phyloP scores from a whole-genome alignment of 2,329 filamentous ascomycete species.

The Aotearoamyces nothofagi region DNA sequence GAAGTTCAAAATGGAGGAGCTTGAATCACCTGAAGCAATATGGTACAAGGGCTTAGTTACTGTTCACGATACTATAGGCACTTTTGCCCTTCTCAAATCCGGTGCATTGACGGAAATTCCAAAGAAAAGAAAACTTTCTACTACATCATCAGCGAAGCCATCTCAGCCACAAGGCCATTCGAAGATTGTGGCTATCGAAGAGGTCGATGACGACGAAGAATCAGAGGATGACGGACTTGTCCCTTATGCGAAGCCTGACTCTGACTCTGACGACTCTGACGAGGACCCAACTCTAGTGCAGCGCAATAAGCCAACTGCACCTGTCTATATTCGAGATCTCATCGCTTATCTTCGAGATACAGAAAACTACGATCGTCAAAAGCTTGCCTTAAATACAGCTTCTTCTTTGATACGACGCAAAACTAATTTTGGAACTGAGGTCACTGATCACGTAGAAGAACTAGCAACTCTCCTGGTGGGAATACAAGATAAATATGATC shows the following conservation, averaged over 20 bases:
- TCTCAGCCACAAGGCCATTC: conserved; percentile 11
- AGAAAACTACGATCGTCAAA: conserved; percentile 74
- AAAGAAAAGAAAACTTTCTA: conserved; percentile 5
- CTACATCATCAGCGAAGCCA: conserved; percentile 17
- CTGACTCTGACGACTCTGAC: conserved; percentile 80
- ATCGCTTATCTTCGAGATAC: conserved; percentile 64
- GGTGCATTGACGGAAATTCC: conserved; percentile 7
- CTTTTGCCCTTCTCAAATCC: conserved; percentile 31
- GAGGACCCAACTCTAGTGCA: conserved; percentile 82
- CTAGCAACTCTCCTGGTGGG: conserved; percentile 64
- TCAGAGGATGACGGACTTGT: conserved; percentile 35
- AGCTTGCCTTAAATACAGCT: conserved; percentile 63
- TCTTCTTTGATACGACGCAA: conserved; percentile 76
- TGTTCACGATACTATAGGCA: conserved; percentile 47
- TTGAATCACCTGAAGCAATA: conserved; percentile 52
- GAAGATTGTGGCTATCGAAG: conserved; percentile 41
- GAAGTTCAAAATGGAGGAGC: conserved; percentile 73
- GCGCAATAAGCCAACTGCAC: conserved; percentile 66
- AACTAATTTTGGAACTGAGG: conserved; percentile 73
- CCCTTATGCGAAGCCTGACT: conserved; percentile 73
- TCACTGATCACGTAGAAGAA: conserved; percentile 70
- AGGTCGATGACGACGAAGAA: conserved; percentile 37
- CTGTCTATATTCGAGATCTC: conserved; percentile 82
- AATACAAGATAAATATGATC: conserved; percentile 72
- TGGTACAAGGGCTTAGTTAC: conserved; percentile 58